Conservation (phyloP, 2,329 filamentous ascomycete species). For the Colletotrichum tanaceti region DNA sequence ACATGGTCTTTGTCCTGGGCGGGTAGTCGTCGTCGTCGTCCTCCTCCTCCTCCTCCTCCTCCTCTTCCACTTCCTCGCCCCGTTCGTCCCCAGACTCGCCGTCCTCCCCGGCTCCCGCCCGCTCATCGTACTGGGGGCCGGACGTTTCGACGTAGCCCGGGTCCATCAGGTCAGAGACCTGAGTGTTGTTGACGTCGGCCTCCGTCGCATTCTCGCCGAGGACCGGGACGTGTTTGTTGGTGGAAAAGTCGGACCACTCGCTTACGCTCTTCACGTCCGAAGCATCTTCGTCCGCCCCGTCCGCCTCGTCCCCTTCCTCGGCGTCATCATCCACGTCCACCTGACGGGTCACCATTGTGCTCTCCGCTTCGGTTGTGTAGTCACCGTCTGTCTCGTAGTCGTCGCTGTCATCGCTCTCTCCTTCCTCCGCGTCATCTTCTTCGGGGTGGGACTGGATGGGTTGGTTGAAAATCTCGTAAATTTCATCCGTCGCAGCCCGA, state of each 20-base stretch:
- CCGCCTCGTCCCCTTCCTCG: slow-evolving; percentile 56
- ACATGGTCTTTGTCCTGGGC: slow-evolving; percentile 71
- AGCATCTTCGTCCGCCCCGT: slow-evolving; percentile 57
- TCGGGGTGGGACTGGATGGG: slow-evolving; percentile 65
- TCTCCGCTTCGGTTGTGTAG: slow-evolving; percentile 88
- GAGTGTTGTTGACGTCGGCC: slow-evolving; percentile 53
- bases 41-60: slow-evolving; percentile 49
- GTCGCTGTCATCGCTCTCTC: slow-evolving; percentile 68
- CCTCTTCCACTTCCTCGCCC: slow-evolving; percentile 47
- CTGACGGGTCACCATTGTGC: slow-evolving; percentile 80
- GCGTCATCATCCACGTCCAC: slow-evolving; percentile 62
- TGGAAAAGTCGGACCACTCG: slow-evolving; percentile 90
- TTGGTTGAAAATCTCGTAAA: slow-evolving; percentile 96
- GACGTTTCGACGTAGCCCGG: slow-evolving; percentile 49
- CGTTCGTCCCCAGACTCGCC: slow-evolving; percentile 43
- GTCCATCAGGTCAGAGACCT: slow-evolving; percentile 55
- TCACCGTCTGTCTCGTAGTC: slow-evolving; percentile 79
- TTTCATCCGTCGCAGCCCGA: slow-evolving; percentile 93
- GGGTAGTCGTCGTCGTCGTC: slow-evolving; percentile 52
- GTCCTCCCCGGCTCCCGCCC: slow-evolving; percentile 44
- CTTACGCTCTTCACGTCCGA: slow-evolving; percentile 74
- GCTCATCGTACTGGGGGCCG: slow-evolving; percentile 45
- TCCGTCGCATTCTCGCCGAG: slow-evolving; percentile 49
- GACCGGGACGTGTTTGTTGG: slow-evolving; percentile 75
- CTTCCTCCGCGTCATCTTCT: slow-evolving; percentile 53